These are phyloP conservation scores for Pythium apleroticum DNA, from an alignment of 352 stramenopile genomes.

Conservation along the genomic window DNA sequence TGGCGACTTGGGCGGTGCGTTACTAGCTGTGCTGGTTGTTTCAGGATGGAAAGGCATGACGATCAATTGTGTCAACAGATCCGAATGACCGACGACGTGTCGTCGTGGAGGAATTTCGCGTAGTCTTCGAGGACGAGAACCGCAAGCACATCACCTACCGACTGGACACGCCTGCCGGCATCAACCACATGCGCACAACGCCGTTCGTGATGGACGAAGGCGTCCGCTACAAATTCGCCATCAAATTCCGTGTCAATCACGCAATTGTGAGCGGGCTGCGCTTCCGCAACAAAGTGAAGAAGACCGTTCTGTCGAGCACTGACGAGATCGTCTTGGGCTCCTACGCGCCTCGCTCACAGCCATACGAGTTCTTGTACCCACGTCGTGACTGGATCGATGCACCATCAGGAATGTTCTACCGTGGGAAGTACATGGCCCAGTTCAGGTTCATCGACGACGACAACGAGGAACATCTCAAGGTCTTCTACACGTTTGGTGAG, in stretches of 20 bases:
- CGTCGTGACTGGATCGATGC: slow-evolving; percentile 81
- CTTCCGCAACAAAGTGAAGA: slow-evolving; percentile 88
- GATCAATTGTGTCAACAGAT: slow-evolving; percentile 36
- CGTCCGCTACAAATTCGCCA: slow-evolving; percentile 79
- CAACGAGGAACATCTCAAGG: slow-evolving; percentile 62
- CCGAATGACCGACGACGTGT: slow-evolving; percentile 60
- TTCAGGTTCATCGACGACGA: slow-evolving; percentile 77
- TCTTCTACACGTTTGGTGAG: slow-evolving; percentile 78
- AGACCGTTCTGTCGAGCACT: slow-evolving; percentile 66
- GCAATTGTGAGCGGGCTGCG: slow-evolving; percentile 82
- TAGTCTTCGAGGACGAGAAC: slow-evolving; percentile 76
- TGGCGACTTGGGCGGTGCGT: slow-evolving; percentile 73
- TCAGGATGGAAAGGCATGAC: neutral
- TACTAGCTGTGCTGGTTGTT: too few species aligned
- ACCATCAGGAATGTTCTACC: slow-evolving; percentile 84
- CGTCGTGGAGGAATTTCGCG: slow-evolving; percentile 85
- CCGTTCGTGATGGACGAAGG: slow-evolving; percentile 79
- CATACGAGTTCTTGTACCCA: slow-evolving; percentile 85
- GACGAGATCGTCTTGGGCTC: slow-evolving; percentile 87
- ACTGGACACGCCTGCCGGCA: slow-evolving; percentile 61
- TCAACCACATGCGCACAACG: slow-evolving; percentile 70
- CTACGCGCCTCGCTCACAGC: slow-evolving; percentile 68
- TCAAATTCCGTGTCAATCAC: slow-evolving; percentile 84
- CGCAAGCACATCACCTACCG: slow-evolving; percentile 64
- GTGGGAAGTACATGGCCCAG: slow-evolving; percentile 83